Base-by-base conservation (phyloP, 768 basidiomycete genomes). In the Dictyophora rubrovolvata region DNA sequence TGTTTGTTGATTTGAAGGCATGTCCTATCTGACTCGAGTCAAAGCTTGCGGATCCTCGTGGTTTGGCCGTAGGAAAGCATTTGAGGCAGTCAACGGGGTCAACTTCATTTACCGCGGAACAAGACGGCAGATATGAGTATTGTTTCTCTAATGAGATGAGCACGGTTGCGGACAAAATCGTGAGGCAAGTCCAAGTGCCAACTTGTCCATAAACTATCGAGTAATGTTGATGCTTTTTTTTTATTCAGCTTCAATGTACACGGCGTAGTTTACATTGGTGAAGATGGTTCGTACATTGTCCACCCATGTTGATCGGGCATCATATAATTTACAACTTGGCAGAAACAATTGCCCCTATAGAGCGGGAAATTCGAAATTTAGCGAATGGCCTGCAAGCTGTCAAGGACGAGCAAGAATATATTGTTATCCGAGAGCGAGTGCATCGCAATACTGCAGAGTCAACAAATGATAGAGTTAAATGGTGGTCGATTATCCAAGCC, bases 141-240 rank as follows among this genome's bases (percentile, higher is more conserved):
- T 99, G 96, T 74, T 99, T 98, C 80, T 95, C 93, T 33, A 99
- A 99, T 70, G 91, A 93, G 71, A 97, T 98, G 95, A 93, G 89
- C 67, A 84, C 92, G 23, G 86, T 97, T 66, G 87, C 93, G 50
- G 92, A 96, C 75, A 98, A 99, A 73, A 83, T 89, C 64, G 85
- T 98, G 68, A 93, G 88, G 93, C 93, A 67, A 63, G 79, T 69
- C 5, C 53, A 22, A 23, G 20, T 33, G 22, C 10, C 28, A 6
- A 48, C 42, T 17, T 48, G 23, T 55, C 56, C 35, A 18, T 28
- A 54, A 51, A 28, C n/a, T 47, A 51, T 20, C 28, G 18, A 47
- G 36, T 35, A 51, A 22, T 42, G 37, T 36, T 18, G 42, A 63
- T 34, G 63, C 35, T 37, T 48, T 35, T 59, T 33, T 54, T 59